Evolutionary conservation across 2,329 filamentous ascomycete species (phyloP).

Genomic region (Ophiostoma perfectum): DNA sequence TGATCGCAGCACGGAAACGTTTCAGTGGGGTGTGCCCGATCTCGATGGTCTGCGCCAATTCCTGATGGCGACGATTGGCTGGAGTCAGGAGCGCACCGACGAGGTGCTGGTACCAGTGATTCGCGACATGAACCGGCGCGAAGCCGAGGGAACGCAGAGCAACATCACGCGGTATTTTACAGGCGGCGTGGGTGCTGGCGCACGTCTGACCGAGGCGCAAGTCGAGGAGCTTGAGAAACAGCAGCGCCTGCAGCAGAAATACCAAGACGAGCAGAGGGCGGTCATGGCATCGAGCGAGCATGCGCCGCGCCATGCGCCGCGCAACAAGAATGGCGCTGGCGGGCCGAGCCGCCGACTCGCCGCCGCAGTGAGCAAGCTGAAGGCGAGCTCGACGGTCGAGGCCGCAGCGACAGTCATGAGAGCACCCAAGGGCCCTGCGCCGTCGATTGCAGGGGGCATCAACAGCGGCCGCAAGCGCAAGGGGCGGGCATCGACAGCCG

Average conservation of each 20-base stretch:
- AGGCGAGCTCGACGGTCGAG: constrained; percentile 26
- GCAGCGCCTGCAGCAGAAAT: constrained; percentile 1
- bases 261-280: constrained; percentile 20
- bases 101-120: constrained; percentile 95
- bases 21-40: constrained; percentile 95
- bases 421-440: constrained; percentile 2
- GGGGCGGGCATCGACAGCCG: constrained; percentile 19
- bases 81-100: constrained; percentile 85
- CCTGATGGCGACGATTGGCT: constrained; percentile 87
- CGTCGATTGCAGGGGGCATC: constrained; percentile 11
- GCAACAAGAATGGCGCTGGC: constrained; percentile 25
- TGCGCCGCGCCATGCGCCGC: constrained; percentile 30
- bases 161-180: constrained; percentile 94
- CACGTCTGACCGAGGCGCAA: constrained; percentile 23
- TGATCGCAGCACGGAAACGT: constrained; percentile 68
- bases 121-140: constrained; percentile 84
- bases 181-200: constrained; percentile 50
- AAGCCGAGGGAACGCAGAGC: constrained; percentile 83
- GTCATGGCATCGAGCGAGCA: constrained; percentile 27
- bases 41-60: constrained; percentile 78
- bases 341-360: constrained; percentile 32
- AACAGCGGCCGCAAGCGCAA: constrained; percentile 33
- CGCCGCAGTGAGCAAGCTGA: constrained; percentile 33
- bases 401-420: constrained; percentile 21
- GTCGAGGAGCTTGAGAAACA: constrained; percentile 16